Base-by-base conservation (phyloP, 257 asterid genomes). In the Sherardia arvensis region DNA sequence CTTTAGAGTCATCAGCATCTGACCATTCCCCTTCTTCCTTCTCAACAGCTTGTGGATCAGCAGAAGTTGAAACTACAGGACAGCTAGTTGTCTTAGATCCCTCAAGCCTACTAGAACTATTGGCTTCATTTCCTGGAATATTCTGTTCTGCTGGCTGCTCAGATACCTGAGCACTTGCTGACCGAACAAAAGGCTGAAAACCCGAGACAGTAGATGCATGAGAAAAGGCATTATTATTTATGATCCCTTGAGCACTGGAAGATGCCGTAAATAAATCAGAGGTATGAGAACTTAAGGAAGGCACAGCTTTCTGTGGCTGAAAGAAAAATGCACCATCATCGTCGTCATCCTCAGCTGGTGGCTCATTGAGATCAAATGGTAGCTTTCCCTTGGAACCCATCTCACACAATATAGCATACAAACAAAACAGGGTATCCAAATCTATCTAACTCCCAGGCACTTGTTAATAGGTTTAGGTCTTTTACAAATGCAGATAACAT, bases 11-110 rank as follows among this genome's bases (percentile, higher is more conserved):
- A 71, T 93, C 99, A 58, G 84, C 95, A 78, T 93, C 99, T 40
- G 97, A 87, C 96, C 99, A 93, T 79, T 93, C 99, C 70, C 99
- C 99, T 78, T 93, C 99, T 80, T 93, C 99, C 86, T 87, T 90
- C 75, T 93, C 99, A 67, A 77, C 77, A 61, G 70, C 65, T 65
- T 72, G 79, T 55, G 77, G 69, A 74, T 72, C 81, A 17, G 67
- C 70, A 71, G 79, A 49, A 58, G 70, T 78, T 36, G 80, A 69
- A 68, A 80, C 81, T 62, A 72, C 67, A 74, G 66, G 82, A 62
- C 67, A 61, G 28, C 80, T 68, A 60, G 65, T 73, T 68, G 63
- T 74, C 69, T 82, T 84, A 55, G 67, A 43, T 68, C 65, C 80
- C 73, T 79, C 80, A 56, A 71, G 76, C 68, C 71, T 74, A 66